These are phyloP conservation scores for Boletus rufocinnamomeus DNA, from an alignment of 768 basidiomycete genomes.

Conservation along the genomic window DNA sequence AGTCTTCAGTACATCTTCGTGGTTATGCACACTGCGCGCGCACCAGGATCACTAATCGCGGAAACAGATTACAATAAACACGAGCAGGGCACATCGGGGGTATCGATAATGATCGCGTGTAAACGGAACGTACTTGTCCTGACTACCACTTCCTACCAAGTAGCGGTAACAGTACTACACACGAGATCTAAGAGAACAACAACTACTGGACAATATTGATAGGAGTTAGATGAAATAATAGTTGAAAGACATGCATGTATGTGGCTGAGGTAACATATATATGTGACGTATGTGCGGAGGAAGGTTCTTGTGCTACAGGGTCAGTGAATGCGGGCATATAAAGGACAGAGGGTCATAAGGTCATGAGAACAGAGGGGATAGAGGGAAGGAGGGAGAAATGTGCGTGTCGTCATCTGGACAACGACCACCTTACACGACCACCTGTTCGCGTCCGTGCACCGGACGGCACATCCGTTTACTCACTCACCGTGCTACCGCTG, in stretches of 20 bases:
- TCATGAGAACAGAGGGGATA: neutral
- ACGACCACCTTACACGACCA: neutral
- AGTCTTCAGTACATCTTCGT: neutral
- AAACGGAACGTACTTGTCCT: neutral
- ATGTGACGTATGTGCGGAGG: constrained; percentile 8
- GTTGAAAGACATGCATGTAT: constrained; percentile 6
- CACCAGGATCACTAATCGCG: neutral
- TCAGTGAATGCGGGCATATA: constrained; percentile 2
- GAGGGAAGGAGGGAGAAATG: neutral
- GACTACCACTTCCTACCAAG: neutral
- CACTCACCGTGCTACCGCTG: constrained; percentile 13
- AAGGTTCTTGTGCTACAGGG: constrained; percentile 15
- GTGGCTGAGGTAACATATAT: constrained; percentile 12
- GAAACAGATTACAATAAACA: neutral
- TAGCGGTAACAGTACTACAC: neutral
- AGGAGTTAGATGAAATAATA: neutral
- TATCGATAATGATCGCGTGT: neutral
- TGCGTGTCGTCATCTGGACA: neutral
- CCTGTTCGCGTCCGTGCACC: neutral
- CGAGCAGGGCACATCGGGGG: neutral
- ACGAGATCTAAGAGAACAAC: neutral
- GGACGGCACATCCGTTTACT: neutral
- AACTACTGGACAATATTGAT: constrained; percentile 1
- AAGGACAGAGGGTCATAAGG: neutral
- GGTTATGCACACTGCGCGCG: neutral